A percentile compares a stretch with the other conserved stretches of the same genome.
These are phyloP conservation scores for Cryptosporidium muris DNA, from an alignment of 169 alveolate genomes.

Conservation along the genomic window DNA sequence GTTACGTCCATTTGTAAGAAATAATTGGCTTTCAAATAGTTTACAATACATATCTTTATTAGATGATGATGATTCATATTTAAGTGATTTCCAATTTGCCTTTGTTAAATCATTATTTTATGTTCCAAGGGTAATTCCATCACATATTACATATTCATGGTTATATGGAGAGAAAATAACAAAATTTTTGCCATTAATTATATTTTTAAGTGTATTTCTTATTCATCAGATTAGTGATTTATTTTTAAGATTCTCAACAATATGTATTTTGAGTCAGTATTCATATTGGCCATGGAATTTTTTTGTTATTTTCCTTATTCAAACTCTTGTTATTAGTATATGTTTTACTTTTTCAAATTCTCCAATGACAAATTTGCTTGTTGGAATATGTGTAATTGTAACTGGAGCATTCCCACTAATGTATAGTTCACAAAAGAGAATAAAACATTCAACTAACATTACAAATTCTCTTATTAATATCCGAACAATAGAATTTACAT, in stretches of 20 bases:
- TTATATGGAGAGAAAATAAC: neutral
- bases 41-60: constrained; percentile 14
- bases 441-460: constrained; percentile 24
- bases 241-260: constrained; percentile 5
- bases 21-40: constrained; percentile 2
- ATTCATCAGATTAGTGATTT: constrained; percentile 31
- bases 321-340: constrained; percentile 25
- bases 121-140: constrained; percentile 54
- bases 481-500: constrained; percentile 45
- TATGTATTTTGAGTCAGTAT: constrained; percentile 13
- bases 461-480: constrained; percentile 30
- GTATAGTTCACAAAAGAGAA: constrained; percentile 41
- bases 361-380: constrained; percentile 58
- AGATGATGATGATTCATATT: constrained; percentile 22
- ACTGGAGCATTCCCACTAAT: constrained; percentile 41
- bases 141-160: neutral
- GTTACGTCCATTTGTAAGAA: constrained; percentile 4
- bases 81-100: constrained; percentile 15
- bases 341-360: constrained; percentile 49
- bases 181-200: neutral
- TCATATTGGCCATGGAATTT: constrained; percentile 70
- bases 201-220: constrained; percentile 13
- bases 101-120: neutral
- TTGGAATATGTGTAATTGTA: constrained; percentile 39
- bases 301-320: constrained; percentile 15